A percentile compares a stretch with the other conserved stretches of the same genome.
Evolutionary conservation across 2,329 filamentous ascomycete species (phyloP).

Genomic region (Penicillium fuscoglaucum): DNA sequence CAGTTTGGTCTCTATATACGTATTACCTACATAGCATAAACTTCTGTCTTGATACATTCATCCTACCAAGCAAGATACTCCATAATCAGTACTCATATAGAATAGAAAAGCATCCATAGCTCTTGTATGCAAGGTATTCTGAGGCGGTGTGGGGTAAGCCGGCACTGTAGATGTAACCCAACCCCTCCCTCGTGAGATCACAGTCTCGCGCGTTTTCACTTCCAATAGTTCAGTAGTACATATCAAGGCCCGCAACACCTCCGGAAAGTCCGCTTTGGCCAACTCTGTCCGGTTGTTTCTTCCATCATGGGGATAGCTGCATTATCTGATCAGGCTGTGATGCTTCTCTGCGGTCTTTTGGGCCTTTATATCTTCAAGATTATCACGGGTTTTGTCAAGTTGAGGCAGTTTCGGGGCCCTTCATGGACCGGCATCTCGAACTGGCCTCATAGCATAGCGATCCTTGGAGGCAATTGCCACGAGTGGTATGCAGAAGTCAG

Average conservation of each 20-base stretch:
- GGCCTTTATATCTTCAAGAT: constrained; percentile 10
- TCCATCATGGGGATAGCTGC: neutral
- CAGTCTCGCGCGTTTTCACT: neutral
- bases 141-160: neutral
- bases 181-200: neutral
- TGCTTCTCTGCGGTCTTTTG: constrained; percentile 8
- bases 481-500: constrained; percentile 22
- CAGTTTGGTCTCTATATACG: neutral
- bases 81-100: neutral
- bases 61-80: neutral
- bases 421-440: constrained; percentile 17
- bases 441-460: constrained; percentile 22
- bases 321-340: constrained; percentile 3
- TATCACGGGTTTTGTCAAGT: constrained; percentile 7
- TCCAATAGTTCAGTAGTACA: neutral
- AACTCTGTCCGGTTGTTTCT: neutral
- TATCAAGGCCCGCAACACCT: neutral
- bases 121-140: neutral
- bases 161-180: neutral
- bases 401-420: constrained; percentile 15
- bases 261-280: neutral
- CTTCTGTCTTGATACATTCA: neutral
- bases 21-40: neutral
- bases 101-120: neutral
- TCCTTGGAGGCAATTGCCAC: constrained; percentile 18